Percentiles rank a stretch among this genome's conserved stretches.
These are phyloP conservation scores for Fusarium kyushuense DNA, from an alignment of 2,329 filamentous ascomycete species.

Conservation along the genomic window DNA sequence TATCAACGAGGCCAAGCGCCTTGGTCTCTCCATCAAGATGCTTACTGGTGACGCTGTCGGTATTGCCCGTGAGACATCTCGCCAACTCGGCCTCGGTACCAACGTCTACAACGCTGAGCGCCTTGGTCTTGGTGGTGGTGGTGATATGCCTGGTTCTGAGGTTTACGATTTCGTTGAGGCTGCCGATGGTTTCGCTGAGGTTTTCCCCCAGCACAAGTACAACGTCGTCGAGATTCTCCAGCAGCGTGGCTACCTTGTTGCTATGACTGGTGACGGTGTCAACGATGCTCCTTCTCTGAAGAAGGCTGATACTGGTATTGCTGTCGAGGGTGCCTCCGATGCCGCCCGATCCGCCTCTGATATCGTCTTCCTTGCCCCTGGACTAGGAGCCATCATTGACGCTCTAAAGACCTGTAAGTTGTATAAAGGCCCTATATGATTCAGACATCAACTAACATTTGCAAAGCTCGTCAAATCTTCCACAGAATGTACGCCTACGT, in stretches of 20 bases:
- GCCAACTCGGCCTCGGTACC: constrained; percentile 89
- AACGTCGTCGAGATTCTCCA: constrained; percentile 84
- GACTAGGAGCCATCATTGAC: constrained; percentile 92
- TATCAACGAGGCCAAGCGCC: constrained; percentile 87
- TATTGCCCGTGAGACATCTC: constrained; percentile 91
- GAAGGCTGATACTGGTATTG: constrained; percentile 97
- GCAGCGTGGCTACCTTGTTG: constrained; percentile 92
- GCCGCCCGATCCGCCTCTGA: constrained; percentile 91
- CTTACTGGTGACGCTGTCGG: constrained; percentile 94
- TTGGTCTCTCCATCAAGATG: constrained; percentile 95
- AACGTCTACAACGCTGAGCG: constrained; percentile 96
- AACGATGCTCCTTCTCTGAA: constrained; percentile 94
- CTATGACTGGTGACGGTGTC: constrained; percentile 96
- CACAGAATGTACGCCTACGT: constrained; percentile 91
- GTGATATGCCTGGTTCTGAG: constrained; percentile 93
- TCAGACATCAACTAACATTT: too few relatives aligned
- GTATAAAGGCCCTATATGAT: too few relatives aligned
- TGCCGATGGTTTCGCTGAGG: constrained; percentile 94
- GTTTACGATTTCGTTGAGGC: constrained; percentile 96
- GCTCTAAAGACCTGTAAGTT: constrained; percentile 94
- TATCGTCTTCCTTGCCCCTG: constrained; percentile 92
- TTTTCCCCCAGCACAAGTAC: constrained; percentile 94
- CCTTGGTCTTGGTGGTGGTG: constrained; percentile 88
- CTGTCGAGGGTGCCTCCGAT: constrained; percentile 91
- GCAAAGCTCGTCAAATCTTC: too few relatives aligned